Evolutionary conservation across 805 yeast species (phyloP), one percentile per base, ranked within the genome.

Genomic region (Pichia thaimueangensis): DNA sequence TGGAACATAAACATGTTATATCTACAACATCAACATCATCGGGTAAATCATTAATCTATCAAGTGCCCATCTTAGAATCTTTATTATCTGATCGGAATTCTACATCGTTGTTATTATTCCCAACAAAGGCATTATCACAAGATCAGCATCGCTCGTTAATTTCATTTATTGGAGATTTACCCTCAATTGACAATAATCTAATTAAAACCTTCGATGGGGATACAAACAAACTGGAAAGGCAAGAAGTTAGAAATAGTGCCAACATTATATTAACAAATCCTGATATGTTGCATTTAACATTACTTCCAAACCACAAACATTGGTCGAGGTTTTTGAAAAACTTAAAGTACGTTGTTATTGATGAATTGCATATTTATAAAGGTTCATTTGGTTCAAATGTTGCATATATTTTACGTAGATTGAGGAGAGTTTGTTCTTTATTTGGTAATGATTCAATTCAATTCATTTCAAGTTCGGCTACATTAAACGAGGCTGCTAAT

Each of bases 101-200:
- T 5, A 85, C 95, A 0, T 84, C 96, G 9, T 69, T 94, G 68
- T 88, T 84, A 53, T 80, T 93, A 11, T 93, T 93, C 54, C 99
- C 99, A 2, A 93, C 99, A 0, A 93, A 93, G 57, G 98, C 99
- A 0, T 68, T 93, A 39, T 97, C 99, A 0, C 98, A 93, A 57
- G 98, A 93, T 67, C 99, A 93, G 61, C 82, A 82, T 54, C 68
- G 95, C 48, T 79, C 94, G n/a, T 64, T 93, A 42, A 70, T 71
- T 37, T 78, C 41, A 25, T 45, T 45, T 15, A 25, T 43, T 24
- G 40, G 38, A 8, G 40, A 45, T 20, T 36, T 48, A 27, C 42
- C 42, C 9, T 20, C 35, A 7, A 38, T 48, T n/a, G 31, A 42
- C 23, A 37, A 23, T 10, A 31, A 40, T n/a, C 12, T 30, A 19